Evolutionary conservation across 192 early-diverging fungal species (phyloP), one percentile per base, ranked within the genome.

Genomic region (Coemansia sp.): DNA sequence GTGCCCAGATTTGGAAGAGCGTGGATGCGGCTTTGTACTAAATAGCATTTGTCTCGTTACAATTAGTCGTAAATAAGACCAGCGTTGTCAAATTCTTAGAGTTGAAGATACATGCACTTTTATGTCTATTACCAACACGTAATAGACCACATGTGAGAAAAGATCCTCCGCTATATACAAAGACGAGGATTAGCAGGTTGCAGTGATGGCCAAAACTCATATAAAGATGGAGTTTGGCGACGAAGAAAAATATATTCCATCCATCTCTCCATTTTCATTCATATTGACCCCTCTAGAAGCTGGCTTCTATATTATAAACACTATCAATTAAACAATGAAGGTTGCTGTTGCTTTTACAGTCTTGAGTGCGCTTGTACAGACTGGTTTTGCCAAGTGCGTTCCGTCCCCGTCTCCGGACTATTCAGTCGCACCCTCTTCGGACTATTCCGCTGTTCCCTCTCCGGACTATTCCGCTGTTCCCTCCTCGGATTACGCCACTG

Each of bases 341-440:
- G 25, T 72, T 18, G 11, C 38, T 11, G n/a, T 61, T 56, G 23
- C 48, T 24, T 31, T 71, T 40, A 40, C 53, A 1, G 18, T 55
- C 5, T 24, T 61, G 21, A 21, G 64, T 10, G 59, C 51, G 18
- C n/a, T 77, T 26, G 66, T 28, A 18, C 64, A 67, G 28, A 58
- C 48, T 47, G 56, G 40, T 5, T 53, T 77, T 58, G 61, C 69
- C 49, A 71, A 72, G 54, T 77, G 75, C 50, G 37, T 49, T 5
- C 56, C 36, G 14, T 42, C 9, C 15, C 54, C 54, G 23, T 7
- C 46, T n/a, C 6, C 12, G 18, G 18, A 48, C 17, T 17, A 17
- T 17, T n/a, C 46, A 7, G n/a, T 21, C 6, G 46, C 15, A 0
- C 3, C 46, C n/a, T 48, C 46, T 2, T 48, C 44, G n/a, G 44